Conservation (phyloP, 2,329 filamentous ascomycete genomes). For the Mycosphaerella sp. region DNA sequence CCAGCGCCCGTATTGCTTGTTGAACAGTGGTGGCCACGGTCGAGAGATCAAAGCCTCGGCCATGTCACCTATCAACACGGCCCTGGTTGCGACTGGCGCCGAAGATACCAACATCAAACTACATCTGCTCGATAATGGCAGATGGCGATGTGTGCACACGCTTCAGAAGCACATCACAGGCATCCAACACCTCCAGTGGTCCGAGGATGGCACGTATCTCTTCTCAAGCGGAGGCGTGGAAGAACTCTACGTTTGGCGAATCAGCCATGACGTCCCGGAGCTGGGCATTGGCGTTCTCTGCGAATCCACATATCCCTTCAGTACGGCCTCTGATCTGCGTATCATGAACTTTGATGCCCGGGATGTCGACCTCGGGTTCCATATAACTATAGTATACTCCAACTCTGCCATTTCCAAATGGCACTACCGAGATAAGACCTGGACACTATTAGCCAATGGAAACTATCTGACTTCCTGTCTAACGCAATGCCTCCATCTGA, state of each 20-base stretch:
- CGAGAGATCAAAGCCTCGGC: conserved; percentile 70
- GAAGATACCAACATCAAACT: conserved; percentile 73
- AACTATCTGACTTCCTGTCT: conserved; percentile 56
- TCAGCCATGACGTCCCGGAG: conserved; percentile 49
- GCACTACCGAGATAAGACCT: conserved; percentile 25
- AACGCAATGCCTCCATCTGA: conserved; percentile 52
- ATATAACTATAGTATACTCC: conserved; percentile 70
- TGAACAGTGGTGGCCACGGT: conserved; percentile 72
- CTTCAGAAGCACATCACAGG: conserved; percentile 76
- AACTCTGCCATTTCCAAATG: conserved; percentile 68
- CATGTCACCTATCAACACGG: conserved; percentile 33
- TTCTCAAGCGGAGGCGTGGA: conserved; percentile 84
- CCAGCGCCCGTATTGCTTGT: conserved; percentile 24
- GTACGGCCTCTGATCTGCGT: conserved; percentile 60
- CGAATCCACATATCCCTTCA: conserved; percentile 46
- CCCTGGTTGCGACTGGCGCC: conserved; percentile 59
- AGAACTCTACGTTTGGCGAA: conserved; percentile 80
- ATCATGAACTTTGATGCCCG: conserved; percentile 71
- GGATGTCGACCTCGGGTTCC: conserved; percentile 37
- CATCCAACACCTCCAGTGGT: conserved; percentile 75
- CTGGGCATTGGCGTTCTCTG: conserved; percentile 48
- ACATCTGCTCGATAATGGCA: conserved; percentile 45
- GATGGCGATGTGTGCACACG: conserved; percentile 51
- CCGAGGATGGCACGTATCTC: conserved; percentile 58
- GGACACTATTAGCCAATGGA: conserved; percentile 35